Base-by-base conservation (phyloP, 2,329 filamentous ascomycete genomes). In the Talaromyces amestolkiae region DNA sequence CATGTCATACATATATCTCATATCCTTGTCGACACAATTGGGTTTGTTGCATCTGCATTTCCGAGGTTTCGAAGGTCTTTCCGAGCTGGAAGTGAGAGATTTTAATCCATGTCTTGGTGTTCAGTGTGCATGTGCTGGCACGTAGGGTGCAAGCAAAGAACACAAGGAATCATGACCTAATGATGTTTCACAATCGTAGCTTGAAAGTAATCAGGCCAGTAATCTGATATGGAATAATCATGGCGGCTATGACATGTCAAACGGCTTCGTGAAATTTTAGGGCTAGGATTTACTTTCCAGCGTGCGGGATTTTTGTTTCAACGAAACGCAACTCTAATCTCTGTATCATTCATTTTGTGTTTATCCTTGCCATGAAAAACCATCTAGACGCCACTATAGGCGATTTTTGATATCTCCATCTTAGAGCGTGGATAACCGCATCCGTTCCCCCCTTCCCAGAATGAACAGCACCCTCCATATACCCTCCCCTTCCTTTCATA, bases 1-100 rank as follows among this genome's bases (percentile, higher is more conserved):
- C 53, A 56, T 24, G 33, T 24, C 33, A 56, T 56, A 56, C 33
- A 56, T 56, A 56, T 56, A 56, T 56, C 53, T 56, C 53, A 37
- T 56, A 56, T 56, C 53, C 53, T 37, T 56, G 53, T 56, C 53
- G 37, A 37, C n/a, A 39, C 22, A 56, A 17, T 24, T 37, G 11
- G 24, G 24, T 5, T 11, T 22, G 17, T 3, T 33, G 31, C 17
- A 33, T 33, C 33, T 54, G 17, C 13, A 11, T 33, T 54, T 19
- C 31, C 51, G 19, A 54, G 17, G 31, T 54, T 19, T 35, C 31
- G 15, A 53, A 15, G 13, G 31, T 13, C 9, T 37, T 53, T 31
- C 31, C 9, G 31, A 54, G n/a, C 53, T 39, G 53, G n/a, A 22
- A n/a, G 19, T 39, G 53, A 56, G 33, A 56, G 33, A 56, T 39